Percentiles rank a stretch among this genome's conserved stretches.
Evolutionary conservation across 2,329 filamentous ascomycete species (phyloP).

Genomic region (Periglandula ipomoeae): DNA sequence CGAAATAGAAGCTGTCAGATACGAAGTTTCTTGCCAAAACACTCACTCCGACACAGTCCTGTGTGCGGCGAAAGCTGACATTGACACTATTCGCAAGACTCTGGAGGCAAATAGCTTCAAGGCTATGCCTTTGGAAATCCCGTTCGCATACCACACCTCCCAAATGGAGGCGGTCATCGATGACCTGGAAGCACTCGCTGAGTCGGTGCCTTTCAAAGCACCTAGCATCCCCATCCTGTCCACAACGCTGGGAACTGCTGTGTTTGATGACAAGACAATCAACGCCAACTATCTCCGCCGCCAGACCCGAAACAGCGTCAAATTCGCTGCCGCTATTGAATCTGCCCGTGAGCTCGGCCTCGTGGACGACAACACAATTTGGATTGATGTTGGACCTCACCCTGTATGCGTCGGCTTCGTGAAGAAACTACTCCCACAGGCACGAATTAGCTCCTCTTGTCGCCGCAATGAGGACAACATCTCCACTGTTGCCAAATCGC

Average conservation of each 20-base stretch:
- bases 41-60: too few relatives aligned
- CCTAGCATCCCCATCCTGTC: constrained; percentile 5
- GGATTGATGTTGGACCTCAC: constrained; percentile 61
- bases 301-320: neutral
- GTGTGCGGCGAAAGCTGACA: too few relatives aligned
- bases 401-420: constrained; percentile 56
- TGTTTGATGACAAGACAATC: constrained; percentile 28
- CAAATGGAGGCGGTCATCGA: constrained; percentile 33
- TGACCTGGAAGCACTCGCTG: constrained; percentile 30
- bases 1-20: too few relatives aligned
- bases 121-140: constrained; percentile 23
- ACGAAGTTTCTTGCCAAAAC: too few relatives aligned
- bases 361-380: constrained; percentile 48
- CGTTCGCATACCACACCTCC: constrained; percentile 28
- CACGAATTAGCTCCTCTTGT: constrained; percentile 31
- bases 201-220: neutral
- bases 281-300: constrained; percentile 7
- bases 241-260: constrained; percentile 39
- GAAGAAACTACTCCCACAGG: neutral
- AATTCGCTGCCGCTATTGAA: constrained; percentile 20
- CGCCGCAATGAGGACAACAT: constrained; percentile 48
- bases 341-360: constrained; percentile 20
- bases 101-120: constrained; percentile 17
- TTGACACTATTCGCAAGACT: neutral
- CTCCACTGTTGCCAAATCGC: constrained; percentile 51